Evolutionary conservation across 2,329 filamentous ascomycete species (phyloP), one percentile per base, ranked within the genome.

Genomic region (Teratosphaeria zuluensis): DNA sequence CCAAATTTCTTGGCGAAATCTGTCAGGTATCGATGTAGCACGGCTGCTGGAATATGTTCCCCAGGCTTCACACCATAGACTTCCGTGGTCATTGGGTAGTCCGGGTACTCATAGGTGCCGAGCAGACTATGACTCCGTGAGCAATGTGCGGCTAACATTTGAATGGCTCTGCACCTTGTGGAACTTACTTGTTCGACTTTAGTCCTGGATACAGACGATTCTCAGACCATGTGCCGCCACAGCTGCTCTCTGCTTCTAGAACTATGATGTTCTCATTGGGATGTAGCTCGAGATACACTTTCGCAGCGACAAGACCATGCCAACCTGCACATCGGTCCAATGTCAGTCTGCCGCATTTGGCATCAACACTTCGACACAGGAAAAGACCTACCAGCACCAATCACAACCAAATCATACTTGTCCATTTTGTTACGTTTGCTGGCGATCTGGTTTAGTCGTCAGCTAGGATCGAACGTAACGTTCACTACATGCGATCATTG

Each of bases 101-200:
- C 88, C 0, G 84, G 83, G 66, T 82, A 90, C 70, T 92, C 86
- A 64, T 86, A 89, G 0, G 83, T 87, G 2, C 88, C 87, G 11
- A 86, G 70, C 69, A 89, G 80, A 66, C 42, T 48, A 48, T 21
- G n/a, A 9, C 6, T 2, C 2, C n/a, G 42, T 48, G 42, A 48
- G 42, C 42, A 21, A 19, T 48, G 19, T 14, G 33, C 33, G 6
- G 33, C 33, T 35, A 21, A 21, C 16, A 8, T 48, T 9, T 7
- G 4, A 19, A 14, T 35, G 33, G 33, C 33, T 14, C 33, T 35
- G 33, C 9, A 3, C 16, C 42, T 48, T 16, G n/a, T 1, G 19
- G 6, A 1, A 8, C 42, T 48, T 48, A 48, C 42, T 91, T 91
- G 72, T 92, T 92, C 56, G 82, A 85, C 66, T 84, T 87, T 54